These are phyloP conservation scores for Medicago arabica DNA, from an alignment of 306 rosid genomes.

Conservation along the genomic window DNA sequence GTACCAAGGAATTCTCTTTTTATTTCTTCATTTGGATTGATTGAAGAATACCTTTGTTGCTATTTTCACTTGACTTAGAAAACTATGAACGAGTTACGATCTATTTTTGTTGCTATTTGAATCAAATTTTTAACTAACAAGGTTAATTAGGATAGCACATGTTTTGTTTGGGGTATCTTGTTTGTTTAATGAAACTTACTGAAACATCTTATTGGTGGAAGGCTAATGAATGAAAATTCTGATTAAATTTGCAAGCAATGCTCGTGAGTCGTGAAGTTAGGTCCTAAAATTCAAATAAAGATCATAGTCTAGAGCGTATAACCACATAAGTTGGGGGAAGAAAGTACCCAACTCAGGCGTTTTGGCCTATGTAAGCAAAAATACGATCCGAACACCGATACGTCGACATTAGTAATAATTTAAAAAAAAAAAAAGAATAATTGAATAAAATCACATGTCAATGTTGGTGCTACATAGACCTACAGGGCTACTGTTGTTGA, in stretches of 20 bases:
- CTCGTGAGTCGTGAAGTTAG: constrained; percentile 11
- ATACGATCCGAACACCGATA: not conserved
- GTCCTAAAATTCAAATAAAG: constrained; percentile 3
- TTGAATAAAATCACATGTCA: not conserved
- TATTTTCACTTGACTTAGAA: too few species aligned
- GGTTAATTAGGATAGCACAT: not conserved
- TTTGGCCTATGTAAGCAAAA: not conserved
- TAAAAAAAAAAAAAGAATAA: not conserved
- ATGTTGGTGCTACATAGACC: constrained; percentile 3
- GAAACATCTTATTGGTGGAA: too few species aligned
- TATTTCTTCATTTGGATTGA: not conserved
- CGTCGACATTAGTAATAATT: not conserved
- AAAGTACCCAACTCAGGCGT: not conserved
- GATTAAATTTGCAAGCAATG: not conserved
- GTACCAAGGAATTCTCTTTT: too few species aligned
- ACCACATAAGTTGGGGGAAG: not conserved
- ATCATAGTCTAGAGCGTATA: not conserved
- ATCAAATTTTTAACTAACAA: not conserved
- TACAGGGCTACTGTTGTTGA: constrained; percentile 27
- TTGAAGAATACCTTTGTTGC: not conserved
- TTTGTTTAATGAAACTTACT: too few species aligned
- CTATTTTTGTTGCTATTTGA: not conserved
- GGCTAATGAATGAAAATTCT: constrained; percentile 10
- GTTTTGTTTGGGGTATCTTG: not conserved
- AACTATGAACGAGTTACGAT: not conserved